phyloP scores from a whole-genome alignment of 2,329 filamentous ascomycete genomes.

The Claviceps sp. region DNA sequence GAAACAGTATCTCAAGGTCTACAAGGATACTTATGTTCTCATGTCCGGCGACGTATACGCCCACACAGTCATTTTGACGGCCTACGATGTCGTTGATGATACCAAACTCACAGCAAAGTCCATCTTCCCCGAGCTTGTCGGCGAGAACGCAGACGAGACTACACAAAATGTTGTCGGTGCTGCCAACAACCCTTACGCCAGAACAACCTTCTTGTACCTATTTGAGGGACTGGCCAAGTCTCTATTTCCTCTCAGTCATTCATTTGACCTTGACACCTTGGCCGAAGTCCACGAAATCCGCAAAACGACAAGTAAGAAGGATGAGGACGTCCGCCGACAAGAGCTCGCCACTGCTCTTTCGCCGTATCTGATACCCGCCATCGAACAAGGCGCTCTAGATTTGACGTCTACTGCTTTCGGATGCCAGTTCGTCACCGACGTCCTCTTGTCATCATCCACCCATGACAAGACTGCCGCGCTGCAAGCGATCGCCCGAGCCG shows the following conservation, averaged over 20 bases:
- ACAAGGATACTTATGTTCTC: slow-evolving; percentile 76
- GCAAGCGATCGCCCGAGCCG: slow-evolving; percentile 51
- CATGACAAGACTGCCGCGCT: slow-evolving; percentile 61
- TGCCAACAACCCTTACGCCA: slow-evolving; percentile 52
- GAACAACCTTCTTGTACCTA: slow-evolving; percentile 64
- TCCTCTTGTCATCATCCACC: slow-evolving; percentile 61
- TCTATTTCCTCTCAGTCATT: slow-evolving; percentile 47
- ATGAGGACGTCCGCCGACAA: slow-evolving; percentile 57
- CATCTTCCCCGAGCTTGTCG: slow-evolving; percentile 76
- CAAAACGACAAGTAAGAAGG: slow-evolving; percentile 83
- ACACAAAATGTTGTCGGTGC: slow-evolving; percentile 50
- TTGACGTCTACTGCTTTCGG: slow-evolving; percentile 69
- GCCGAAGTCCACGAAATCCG: slow-evolving; percentile 68
- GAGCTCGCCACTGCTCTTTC: slow-evolving; percentile 68
- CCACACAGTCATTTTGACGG: slow-evolving; percentile 69
- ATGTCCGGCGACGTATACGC: slow-evolving; percentile 73
- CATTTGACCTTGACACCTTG: slow-evolving; percentile 56
- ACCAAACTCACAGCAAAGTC: slow-evolving; percentile 78
- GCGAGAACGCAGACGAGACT: slow-evolving; percentile 50
- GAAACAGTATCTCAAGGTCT: slow-evolving; percentile 74
- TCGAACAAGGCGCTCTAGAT: slow-evolving; percentile 52
- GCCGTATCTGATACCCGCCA: slow-evolving; percentile 59
- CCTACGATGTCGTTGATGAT: slow-evolving; percentile 87
- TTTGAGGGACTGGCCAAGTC: slow-evolving; percentile 55
- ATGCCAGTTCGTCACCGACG: slow-evolving; percentile 73